These are phyloP conservation scores for Amylostereum areolatum DNA, from an alignment of 1,284 basidiomycete genomes.

Conservation along the genomic window DNA sequence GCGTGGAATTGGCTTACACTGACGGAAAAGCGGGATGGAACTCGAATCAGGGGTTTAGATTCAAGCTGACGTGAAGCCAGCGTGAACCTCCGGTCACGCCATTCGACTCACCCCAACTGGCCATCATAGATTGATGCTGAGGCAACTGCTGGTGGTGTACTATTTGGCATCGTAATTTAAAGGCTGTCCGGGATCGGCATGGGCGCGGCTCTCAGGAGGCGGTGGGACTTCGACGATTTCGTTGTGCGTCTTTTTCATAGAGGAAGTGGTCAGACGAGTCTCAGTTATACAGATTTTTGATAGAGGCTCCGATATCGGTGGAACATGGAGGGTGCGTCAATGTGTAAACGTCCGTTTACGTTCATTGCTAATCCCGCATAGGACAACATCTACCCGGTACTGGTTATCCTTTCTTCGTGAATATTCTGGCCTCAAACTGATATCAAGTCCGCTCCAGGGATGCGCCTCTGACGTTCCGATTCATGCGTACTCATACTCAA, in stretches of 20 bases:
- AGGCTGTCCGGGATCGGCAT: slow-evolving; percentile 11
- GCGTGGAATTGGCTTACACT: too few species aligned
- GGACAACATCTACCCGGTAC: slow-evolving; percentile 26
- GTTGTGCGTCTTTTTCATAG: slow-evolving; percentile 13
- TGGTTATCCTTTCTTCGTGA: background rate
- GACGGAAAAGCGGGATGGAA: too few species aligned
- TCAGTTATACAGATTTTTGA: slow-evolving; percentile 24
- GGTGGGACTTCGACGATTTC: slow-evolving; percentile 19
- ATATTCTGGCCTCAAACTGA: background rate
- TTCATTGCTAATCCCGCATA: slow-evolving; percentile 1
- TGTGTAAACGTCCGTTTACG: slow-evolving; percentile 1
- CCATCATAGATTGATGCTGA: too few species aligned
- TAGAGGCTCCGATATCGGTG: slow-evolving; percentile 23
- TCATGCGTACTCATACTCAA: slow-evolving; percentile 28
- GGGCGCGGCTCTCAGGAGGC: slow-evolving; percentile 18
- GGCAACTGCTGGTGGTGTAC: too few species aligned
- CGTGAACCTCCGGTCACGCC: too few species aligned
- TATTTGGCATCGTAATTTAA: too few species aligned
- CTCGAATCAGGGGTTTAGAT: too few species aligned
- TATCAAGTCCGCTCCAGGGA: slow-evolving; percentile 9
- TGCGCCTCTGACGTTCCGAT: slow-evolving; percentile 21
- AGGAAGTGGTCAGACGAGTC: background rate
- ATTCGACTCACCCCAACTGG: too few species aligned
- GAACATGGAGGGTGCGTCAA: slow-evolving; percentile 28
- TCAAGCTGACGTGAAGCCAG: too few species aligned